Percentiles rank a stretch among this genome's conserved stretches.
phyloP scores from a whole-genome alignment of 768 basidiomycete species.

The Coprinellus aureogranulatus region DNA sequence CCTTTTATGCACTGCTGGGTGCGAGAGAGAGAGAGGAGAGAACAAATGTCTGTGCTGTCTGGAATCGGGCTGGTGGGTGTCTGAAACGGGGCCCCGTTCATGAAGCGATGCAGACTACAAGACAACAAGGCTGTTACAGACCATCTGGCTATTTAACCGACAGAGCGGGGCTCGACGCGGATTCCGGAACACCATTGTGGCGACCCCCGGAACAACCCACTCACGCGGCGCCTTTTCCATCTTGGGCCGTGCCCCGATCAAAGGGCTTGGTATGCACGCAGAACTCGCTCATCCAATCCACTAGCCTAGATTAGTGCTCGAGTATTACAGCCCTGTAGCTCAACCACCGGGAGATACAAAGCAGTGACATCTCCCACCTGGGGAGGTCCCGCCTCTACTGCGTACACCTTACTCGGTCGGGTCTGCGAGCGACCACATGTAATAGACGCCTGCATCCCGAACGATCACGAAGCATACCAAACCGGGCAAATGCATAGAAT shows the following conservation, averaged over 20 bases:
- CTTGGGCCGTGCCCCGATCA: not conserved
- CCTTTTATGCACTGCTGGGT: not conserved
- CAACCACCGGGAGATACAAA: not conserved
- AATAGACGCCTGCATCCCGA: slow-evolving; percentile 60
- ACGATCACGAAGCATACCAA: slow-evolving; percentile 7
- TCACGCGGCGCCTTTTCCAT: not conserved
- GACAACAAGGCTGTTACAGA: not conserved
- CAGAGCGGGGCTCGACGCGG: not conserved
- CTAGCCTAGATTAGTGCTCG: not conserved
- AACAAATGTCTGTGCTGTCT: not conserved
- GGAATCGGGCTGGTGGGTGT: not conserved
- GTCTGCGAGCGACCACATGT: slow-evolving; percentile 82
- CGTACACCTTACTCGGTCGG: slow-evolving; percentile 13
- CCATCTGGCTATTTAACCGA: not conserved
- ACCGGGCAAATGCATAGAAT: not conserved
- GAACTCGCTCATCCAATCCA: not conserved
- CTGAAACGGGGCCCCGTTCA: not conserved
- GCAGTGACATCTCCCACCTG: too few relatives aligned
- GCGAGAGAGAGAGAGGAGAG: not conserved
- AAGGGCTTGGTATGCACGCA: too few relatives aligned
- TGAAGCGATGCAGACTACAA: not conserved
- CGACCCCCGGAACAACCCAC: not conserved
- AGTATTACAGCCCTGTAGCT: not conserved
- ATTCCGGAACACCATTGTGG: slow-evolving; percentile 1
- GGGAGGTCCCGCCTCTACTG: not conserved